Evolutionary conservation across 2,329 filamentous ascomycete species (phyloP), one percentile per base, ranked within the genome.

Genomic region (Colletotrichum horii): DNA sequence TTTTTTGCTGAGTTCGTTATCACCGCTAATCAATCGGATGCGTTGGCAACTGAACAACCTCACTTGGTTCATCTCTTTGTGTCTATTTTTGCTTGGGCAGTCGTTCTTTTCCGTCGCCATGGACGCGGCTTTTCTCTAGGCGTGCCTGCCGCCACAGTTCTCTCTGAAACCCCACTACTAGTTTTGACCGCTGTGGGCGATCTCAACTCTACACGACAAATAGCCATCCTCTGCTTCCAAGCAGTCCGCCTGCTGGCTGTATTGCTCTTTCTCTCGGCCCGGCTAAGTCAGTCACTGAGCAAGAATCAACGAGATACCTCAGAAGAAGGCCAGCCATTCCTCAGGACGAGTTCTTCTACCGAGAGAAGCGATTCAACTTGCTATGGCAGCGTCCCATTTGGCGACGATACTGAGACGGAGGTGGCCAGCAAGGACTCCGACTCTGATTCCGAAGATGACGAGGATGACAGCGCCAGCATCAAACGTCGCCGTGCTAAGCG

Each of bases 401-500:
- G 19, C 3, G 48, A 69, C 6, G 60, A 60, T 4, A 24, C 48
- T 6, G 52, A 56, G n/a, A 56, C 52, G n/a, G 60, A 70, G 3
- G 16, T 43, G 19, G 62, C 34, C 24, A 32, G 30, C 22, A 11
- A 62, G 3, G 64, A 70, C 28, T 69, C 28, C 16, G 68, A 71
- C 24, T 28, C 71, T 3, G 74, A 76, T 11, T 66, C 58, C 8
- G 75, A 76, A 16, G 68, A 75, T n/a, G 74, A 77, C 14, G 38
- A 81, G 2, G 80, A 79, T 0, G 78, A 81, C 5, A 80, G 79
- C 7, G 77, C 78, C 16, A 75, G 78, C 11, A 79, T 82, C 26
- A 83, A 83, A 58, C 79, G n/a, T 55, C 77, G 75, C 4, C 80
- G 80, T 2, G 79, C 78, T 24, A 78, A 81, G 67, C 77, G 77